These are phyloP conservation scores for Fraxinus anomala DNA, from an alignment of 257 asterid species.

Conservation along the genomic window DNA sequence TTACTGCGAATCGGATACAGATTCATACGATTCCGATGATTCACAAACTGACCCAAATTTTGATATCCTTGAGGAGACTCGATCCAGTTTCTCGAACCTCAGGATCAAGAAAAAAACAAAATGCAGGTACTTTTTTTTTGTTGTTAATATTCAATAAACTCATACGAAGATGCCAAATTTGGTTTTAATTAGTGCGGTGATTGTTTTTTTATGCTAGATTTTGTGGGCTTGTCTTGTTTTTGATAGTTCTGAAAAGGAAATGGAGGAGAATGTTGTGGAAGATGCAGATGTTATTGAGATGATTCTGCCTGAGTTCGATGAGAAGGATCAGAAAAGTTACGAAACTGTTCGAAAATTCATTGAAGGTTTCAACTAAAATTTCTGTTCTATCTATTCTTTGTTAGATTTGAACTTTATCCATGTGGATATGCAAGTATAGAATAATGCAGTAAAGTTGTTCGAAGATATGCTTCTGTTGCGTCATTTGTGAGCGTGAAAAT, in stretches of 20 bases:
- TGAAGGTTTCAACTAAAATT: slow-evolving; percentile 43
- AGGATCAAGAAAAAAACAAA: slow-evolving; percentile 42
- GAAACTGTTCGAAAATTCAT: slow-evolving; percentile 49
- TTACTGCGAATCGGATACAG: slow-evolving; percentile 37
- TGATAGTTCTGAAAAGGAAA: slow-evolving; percentile 32
- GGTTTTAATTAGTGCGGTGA: neutral
- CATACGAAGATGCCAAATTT: neutral
- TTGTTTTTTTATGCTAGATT: neutral
- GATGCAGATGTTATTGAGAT: slow-evolving; percentile 24
- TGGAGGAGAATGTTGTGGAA: slow-evolving; percentile 33
- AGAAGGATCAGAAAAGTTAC: slow-evolving; percentile 48
- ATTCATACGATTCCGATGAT: slow-evolving; percentile 51
- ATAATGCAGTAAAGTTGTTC: neutral
- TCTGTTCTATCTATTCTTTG: neutral
- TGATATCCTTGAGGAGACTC: slow-evolving; percentile 49
- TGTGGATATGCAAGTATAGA: neutral
- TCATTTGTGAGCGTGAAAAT: neutral
- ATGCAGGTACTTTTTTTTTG: slow-evolving; percentile 28
- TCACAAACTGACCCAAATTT: slow-evolving; percentile 58
- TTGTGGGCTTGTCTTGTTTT: slow-evolving; percentile 7
- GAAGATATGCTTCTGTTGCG: neutral
- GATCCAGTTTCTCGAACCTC: slow-evolving; percentile 50
- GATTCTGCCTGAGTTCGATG: slow-evolving; percentile 39
- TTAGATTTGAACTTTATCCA: neutral
- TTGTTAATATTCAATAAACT: neutral